Percentiles rank a stretch among this genome's conserved stretches.
These are phyloP conservation scores for Populus nigra DNA, from an alignment of 345 rosid species.

Conservation along the genomic window DNA sequence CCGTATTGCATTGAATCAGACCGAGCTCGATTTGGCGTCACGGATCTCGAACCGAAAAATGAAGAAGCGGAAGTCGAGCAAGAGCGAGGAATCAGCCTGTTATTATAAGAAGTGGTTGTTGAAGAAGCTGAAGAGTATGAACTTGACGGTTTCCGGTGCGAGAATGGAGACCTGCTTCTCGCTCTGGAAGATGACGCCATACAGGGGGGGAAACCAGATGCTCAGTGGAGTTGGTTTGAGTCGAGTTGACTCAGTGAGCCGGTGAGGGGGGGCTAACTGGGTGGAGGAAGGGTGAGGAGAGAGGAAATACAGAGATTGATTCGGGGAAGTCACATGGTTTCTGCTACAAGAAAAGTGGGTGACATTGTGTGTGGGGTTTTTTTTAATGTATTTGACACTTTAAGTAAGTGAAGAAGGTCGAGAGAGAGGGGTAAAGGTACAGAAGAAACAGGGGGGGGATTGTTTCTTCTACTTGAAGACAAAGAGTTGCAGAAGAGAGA, in stretches of 20 bases:
- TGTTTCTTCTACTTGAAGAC: constrained; percentile 74
- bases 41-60: constrained; percentile 62
- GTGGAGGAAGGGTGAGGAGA: constrained; percentile 13
- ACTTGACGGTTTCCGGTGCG: constrained; percentile 64
- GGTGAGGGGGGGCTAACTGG: constrained; percentile 25
- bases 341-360: constrained; percentile 43
- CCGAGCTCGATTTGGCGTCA: constrained; percentile 65
- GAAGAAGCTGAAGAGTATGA: constrained; percentile 83
- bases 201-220: neutral
- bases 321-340: constrained; percentile 87
- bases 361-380: constrained; percentile 27
- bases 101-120: constrained; percentile 56
- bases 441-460: constrained; percentile 27
- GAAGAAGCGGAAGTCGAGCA: constrained; percentile 73
- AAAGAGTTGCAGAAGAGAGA: constrained; percentile 45
- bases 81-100: constrained; percentile 67
- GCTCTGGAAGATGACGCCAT: constrained; percentile 85
- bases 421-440: neutral
- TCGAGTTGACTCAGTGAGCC: constrained; percentile 43
- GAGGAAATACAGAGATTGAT: constrained; percentile 44
- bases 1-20: constrained; percentile 53
- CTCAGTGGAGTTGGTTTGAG: neutral
- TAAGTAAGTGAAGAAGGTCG: constrained; percentile 5
- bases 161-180: constrained; percentile 87
- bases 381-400: constrained; percentile 11